phyloP scores from a whole-genome alignment of 1,284 basidiomycete species.

The Sphaerobolus stellatus region DNA sequence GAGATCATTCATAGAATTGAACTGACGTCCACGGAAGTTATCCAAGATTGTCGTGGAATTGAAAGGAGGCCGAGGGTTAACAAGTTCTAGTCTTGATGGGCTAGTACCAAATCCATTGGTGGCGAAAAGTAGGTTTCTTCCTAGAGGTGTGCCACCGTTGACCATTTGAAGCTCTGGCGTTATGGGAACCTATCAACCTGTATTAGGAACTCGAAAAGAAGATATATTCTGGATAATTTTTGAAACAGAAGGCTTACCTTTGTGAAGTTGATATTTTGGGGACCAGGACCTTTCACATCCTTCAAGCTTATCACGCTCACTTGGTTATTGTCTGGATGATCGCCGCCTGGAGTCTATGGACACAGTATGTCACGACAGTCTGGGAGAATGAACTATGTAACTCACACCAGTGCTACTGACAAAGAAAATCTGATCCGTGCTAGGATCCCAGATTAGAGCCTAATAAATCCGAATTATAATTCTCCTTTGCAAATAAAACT shows the following conservation, averaged over 20 bases:
- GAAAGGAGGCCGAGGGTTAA: slow-evolving; percentile 63
- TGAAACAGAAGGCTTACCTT: slow-evolving; percentile 38
- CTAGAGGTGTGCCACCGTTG: slow-evolving; percentile 71
- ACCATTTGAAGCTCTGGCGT: slow-evolving; percentile 60
- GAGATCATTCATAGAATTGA: slow-evolving; percentile 79
- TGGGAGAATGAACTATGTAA: slow-evolving; percentile 18
- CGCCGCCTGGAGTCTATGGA: neutral
- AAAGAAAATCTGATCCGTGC: slow-evolving; percentile 58
- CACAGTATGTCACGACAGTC: neutral
- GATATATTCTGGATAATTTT: neutral
- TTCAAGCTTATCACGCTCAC: slow-evolving; percentile 38
- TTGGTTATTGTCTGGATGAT: slow-evolving; percentile 43
- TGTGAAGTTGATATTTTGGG: slow-evolving; percentile 55
- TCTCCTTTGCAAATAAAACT: neutral
- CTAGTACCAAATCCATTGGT: slow-evolving; percentile 65
- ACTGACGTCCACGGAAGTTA: slow-evolving; percentile 73
- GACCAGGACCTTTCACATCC: slow-evolving; percentile 31
- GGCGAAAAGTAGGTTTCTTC: slow-evolving; percentile 60
- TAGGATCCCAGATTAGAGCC: slow-evolving; percentile 62
- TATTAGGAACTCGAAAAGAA: slow-evolving; percentile 34
- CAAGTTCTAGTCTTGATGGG: slow-evolving; percentile 62
- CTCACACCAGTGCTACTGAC: slow-evolving; percentile 43
- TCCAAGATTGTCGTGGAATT: slow-evolving; percentile 64
- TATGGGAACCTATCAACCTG: slow-evolving; percentile 21
- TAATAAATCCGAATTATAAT: slow-evolving; percentile 29